A percentile compares a stretch with the other conserved stretches of the same genome.
phyloP scores from a whole-genome alignment of 2,329 filamentous ascomycete species.

The Arthroderma sp. region DNA sequence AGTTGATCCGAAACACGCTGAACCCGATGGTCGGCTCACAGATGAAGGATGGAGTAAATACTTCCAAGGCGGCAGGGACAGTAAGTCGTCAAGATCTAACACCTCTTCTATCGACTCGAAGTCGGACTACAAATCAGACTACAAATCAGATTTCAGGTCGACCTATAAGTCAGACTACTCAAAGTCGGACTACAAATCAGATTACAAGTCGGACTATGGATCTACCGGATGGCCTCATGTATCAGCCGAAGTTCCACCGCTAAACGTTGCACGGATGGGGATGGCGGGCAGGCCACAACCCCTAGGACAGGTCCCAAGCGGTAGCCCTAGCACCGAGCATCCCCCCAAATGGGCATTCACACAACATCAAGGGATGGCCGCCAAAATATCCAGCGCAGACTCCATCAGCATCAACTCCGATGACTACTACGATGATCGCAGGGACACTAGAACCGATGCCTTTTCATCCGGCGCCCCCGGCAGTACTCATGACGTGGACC shows the following conservation, averaged over 20 bases:
- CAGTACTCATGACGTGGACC: slow-evolving; percentile 18
- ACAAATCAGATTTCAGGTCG: no score
- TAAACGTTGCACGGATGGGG: slow-evolving; percentile 29
- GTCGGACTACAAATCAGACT: slow-evolving; percentile 33
- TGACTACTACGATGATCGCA: slow-evolving; percentile 22
- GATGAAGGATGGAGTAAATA: slow-evolving; percentile 41
- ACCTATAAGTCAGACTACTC: no score
- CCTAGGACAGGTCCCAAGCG: slow-evolving; percentile 29
- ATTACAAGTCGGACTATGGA: slow-evolving; percentile 32
- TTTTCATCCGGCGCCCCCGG: slow-evolving; percentile 21
- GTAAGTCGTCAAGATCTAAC: slow-evolving; percentile 18
- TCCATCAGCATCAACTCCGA: slow-evolving; percentile 31
- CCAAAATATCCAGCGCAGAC: slow-evolving; percentile 34
- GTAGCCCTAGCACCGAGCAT: slow-evolving; percentile 34
- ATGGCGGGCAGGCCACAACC: slow-evolving; percentile 30
- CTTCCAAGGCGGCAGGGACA: slow-evolving; percentile 30
- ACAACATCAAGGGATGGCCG: slow-evolving; percentile 31
- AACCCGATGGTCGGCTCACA: slow-evolving; percentile 27
- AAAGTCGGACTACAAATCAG: slow-evolving; percentile 32
- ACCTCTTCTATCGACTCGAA: slow-evolving; percentile 20
- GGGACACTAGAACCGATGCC: slow-evolving; percentile 13
- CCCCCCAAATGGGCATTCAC: slow-evolving; percentile 22
- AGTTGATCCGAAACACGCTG: slow-evolving; percentile 14
- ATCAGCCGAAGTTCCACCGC: slow-evolving; percentile 23
- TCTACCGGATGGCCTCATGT: slow-evolving; percentile 32